phyloP scores from a whole-genome alignment of 768 basidiomycete species.

The Phaeotremella fagi region DNA sequence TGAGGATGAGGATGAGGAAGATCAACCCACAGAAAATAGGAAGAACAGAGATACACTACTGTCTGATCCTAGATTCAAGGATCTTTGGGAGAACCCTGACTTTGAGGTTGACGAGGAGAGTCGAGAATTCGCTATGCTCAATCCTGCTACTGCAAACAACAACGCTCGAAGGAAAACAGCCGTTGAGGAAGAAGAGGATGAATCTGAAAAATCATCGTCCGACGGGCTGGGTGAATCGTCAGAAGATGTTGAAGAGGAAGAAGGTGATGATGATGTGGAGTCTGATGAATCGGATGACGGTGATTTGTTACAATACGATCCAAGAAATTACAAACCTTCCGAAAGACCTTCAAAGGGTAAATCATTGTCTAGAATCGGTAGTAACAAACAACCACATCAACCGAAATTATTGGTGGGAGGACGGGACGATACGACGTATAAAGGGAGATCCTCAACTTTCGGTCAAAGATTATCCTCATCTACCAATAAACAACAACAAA shows the following conservation, averaged over 20 bases:
- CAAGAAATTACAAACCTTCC: slow-evolving; percentile 28
- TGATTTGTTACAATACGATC: slow-evolving; percentile 43
- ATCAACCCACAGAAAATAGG: slow-evolving; percentile 36
- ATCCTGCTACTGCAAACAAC: slow-evolving; percentile 69
- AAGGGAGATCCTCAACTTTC: slow-evolving; percentile 30
- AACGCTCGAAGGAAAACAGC: slow-evolving; percentile 63
- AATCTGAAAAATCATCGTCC: slow-evolving; percentile 59
- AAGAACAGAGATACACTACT: slow-evolving; percentile 30
- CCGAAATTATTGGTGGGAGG: slow-evolving; percentile 8
- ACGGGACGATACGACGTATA: slow-evolving; percentile 2
- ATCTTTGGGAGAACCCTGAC: slow-evolving; percentile 83
- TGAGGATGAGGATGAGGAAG: slow-evolving; percentile 54
- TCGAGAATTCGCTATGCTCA: slow-evolving; percentile 85
- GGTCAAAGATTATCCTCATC: slow-evolving; percentile 34
- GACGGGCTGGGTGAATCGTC: slow-evolving; percentile 39
- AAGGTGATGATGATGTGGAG: slow-evolving; percentile 23
- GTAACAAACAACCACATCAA: slow-evolving; percentile 10
- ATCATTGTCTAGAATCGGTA: slow-evolving; percentile 6
- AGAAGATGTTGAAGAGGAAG: slow-evolving; percentile 3
- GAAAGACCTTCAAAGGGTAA: slow-evolving; percentile 4
- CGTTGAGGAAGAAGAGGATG: slow-evolving; percentile 83
- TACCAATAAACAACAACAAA: neutral
- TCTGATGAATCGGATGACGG: slow-evolving; percentile 26
- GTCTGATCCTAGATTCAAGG: slow-evolving; percentile 81
- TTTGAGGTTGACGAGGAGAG: slow-evolving; percentile 85